A percentile compares a stretch with the other conserved stretches of the same genome.
Conservation (phyloP, 169 alveolate genomes). For the Hepatocystis sp. region DNA sequence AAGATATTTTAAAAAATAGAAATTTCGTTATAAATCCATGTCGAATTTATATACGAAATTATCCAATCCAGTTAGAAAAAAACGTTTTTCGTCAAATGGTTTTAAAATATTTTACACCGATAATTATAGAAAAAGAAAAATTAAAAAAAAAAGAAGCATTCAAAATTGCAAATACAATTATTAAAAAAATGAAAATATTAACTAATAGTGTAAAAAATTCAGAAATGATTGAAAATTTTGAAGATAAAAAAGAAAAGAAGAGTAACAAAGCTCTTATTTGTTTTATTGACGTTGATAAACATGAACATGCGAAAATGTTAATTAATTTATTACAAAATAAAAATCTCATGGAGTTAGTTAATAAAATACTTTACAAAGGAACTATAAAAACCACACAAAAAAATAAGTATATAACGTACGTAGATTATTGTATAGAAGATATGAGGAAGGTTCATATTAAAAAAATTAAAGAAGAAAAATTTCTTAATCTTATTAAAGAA, state of each 20-base stretch:
- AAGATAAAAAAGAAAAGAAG: not conserved
- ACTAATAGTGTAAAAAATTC: constrained; percentile 3
- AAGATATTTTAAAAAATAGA: constrained; percentile 61
- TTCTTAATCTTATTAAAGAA: constrained; percentile 42
- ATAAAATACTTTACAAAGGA: constrained; percentile 44
- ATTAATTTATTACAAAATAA: constrained; percentile 54
- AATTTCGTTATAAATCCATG: constrained; percentile 73
- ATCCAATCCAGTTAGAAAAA: constrained; percentile 51
- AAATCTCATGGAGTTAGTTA: constrained; percentile 35
- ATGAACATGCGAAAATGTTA: constrained; percentile 47
- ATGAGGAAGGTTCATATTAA: constrained; percentile 72
- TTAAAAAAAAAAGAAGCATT: constrained; percentile 75
- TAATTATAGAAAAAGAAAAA: constrained; percentile 57
- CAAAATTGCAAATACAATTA: constrained; percentile 24
- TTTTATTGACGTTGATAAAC: constrained; percentile 62
- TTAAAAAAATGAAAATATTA: constrained; percentile 63
- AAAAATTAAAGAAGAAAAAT: constrained; percentile 68
- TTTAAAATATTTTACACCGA: constrained; percentile 61
- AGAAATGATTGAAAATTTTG: not conserved
- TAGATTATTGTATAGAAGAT: constrained; percentile 74
- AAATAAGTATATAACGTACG: constrained; percentile 66
- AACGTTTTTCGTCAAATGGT: constrained; percentile 48
- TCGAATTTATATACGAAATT: constrained; percentile 67
- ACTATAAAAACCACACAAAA: not conserved
- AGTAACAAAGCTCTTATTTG: constrained; percentile 39